Evolutionary conservation across 2,329 filamentous ascomycete species (phyloP), one percentile per base, ranked within the genome.

Genomic region (Ceratocystis colombiana): DNA sequence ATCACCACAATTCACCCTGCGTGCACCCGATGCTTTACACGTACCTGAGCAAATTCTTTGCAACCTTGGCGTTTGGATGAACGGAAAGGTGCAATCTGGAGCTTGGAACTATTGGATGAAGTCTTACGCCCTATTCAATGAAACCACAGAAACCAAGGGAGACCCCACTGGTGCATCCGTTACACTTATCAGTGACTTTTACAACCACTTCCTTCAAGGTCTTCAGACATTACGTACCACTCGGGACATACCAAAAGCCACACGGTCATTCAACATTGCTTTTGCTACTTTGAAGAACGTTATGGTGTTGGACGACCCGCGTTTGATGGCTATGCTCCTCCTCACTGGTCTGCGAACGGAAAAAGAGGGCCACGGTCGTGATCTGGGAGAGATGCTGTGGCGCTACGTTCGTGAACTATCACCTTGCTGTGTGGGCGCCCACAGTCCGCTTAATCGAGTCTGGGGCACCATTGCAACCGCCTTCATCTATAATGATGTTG

Each of bases 221-320:
- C 64, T 68, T 5, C 64, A 68, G 41, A 62, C 57, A 6, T 17
- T 68, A 59, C 64, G 48, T 33, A 62, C 64, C 2, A 66, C 46
- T 17, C 44, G 64, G 4, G 50, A 65, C 28, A 55, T 63, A 33
- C 25, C 48, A 4, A 61, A 59, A 25, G 66, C 66, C 6, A 65
- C 64, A 8, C 64, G 64, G 28, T 68, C 66, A 8, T 68, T 68
- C 64, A 68, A 68, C 61, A 64, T 68, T 63, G 66, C 66, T n/a
- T 68, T 68, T 64, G 66, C 62, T 20, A 68, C 66, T 5, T 33
- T 68, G 2, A 62, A 63, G 17, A 57, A 65, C 5, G 50, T 65
- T 25, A 68, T 68, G 66, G 57, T 66, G 55, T 46, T 66, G 66
- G 66, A 68, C 45, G 66, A 68, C n/a, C 66, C 66, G 5, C 64